phyloP scores from a whole-genome alignment of 768 basidiomycete species.

The Cubamyces sp. region DNA sequence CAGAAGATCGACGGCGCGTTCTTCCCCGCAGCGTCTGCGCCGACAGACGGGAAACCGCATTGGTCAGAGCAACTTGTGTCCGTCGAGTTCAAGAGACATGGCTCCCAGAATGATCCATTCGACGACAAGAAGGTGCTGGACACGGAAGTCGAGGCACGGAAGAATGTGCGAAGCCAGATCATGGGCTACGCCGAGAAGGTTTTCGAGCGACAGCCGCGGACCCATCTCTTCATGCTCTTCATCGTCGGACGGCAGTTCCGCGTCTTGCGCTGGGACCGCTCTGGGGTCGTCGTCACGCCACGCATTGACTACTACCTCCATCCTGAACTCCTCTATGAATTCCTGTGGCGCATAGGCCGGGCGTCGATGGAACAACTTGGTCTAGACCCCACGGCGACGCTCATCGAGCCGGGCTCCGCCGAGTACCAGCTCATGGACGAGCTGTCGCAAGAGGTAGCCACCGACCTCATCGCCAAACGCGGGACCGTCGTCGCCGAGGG shows the following conservation, averaged over 20 bases:
- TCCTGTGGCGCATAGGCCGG: too few relatives aligned
- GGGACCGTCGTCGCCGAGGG: too few relatives aligned
- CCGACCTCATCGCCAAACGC: too few relatives aligned
- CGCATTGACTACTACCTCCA: neutral
- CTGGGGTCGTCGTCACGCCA: neutral
- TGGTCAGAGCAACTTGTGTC: neutral
- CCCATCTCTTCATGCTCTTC: neutral
- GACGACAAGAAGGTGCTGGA: neutral
- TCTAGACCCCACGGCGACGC: neutral
- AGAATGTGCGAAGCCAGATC: neutral
- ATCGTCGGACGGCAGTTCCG: neutral
- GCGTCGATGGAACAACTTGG: neutral
- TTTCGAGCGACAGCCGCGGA: neutral
- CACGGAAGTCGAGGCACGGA: neutral
- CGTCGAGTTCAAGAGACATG: neutral
- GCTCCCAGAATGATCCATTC: neutral
- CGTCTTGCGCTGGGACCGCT: conserved; percentile 1
- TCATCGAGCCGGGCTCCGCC: neutral
- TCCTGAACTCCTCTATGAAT: too few relatives aligned
- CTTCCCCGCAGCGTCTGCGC: too few relatives aligned
- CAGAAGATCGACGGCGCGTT: too few relatives aligned
- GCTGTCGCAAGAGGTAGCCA: too few relatives aligned
- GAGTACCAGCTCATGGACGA: too few relatives aligned
- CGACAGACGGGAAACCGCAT: neutral
- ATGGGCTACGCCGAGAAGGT: neutral